Conservation (phyloP, 2,329 filamentous ascomycete genomes). For the Myriosclerotinia duriaeana region DNA sequence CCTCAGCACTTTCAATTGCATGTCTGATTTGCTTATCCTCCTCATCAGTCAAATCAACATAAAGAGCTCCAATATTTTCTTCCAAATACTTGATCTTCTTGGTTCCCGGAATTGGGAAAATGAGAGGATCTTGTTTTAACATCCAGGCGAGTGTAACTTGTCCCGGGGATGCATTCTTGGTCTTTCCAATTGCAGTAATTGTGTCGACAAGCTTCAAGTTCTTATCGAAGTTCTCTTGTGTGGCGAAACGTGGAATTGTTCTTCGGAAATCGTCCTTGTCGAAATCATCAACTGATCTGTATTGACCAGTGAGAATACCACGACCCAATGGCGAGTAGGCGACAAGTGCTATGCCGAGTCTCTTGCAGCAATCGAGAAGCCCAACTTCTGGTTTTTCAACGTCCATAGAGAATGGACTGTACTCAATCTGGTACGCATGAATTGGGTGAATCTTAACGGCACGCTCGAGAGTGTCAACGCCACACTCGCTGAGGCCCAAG, state of each 20-base stretch:
- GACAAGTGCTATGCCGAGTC: slow-evolving; percentile 46
- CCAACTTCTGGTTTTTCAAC: slow-evolving; percentile 52
- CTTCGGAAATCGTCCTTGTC: slow-evolving; percentile 25
- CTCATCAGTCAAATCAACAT: slow-evolving; percentile 40
- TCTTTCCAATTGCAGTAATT: slow-evolving; percentile 50
- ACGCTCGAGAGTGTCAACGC: slow-evolving; percentile 51
- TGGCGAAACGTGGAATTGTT: slow-evolving; percentile 51
- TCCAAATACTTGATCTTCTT: slow-evolving; percentile 49
- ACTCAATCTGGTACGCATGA: slow-evolving; percentile 53
- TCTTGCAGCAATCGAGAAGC: slow-evolving; percentile 54
- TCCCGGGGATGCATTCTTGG: slow-evolving; percentile 53
- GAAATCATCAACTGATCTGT: slow-evolving; percentile 33
- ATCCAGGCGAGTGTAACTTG: slow-evolving; percentile 65
- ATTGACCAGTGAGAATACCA: slow-evolving; percentile 46
- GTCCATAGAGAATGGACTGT: slow-evolving; percentile 53
- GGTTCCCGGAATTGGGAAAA: slow-evolving; percentile 58
- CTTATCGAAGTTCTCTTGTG: slow-evolving; percentile 53
- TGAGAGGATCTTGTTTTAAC: slow-evolving; percentile 55
- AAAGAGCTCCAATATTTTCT: slow-evolving; percentile 43
- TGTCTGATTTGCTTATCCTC: slow-evolving; percentile 42
- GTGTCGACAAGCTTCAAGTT: slow-evolving; percentile 54
- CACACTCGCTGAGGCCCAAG: slow-evolving; percentile 55
- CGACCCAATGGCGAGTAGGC: slow-evolving; percentile 49
- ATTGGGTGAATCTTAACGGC: slow-evolving; percentile 51
- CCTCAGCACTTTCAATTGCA: slow-evolving; percentile 36